Evolutionary conservation across 768 basidiomycete genomes (phyloP).

Genomic region (Mycena floridula): DNA sequence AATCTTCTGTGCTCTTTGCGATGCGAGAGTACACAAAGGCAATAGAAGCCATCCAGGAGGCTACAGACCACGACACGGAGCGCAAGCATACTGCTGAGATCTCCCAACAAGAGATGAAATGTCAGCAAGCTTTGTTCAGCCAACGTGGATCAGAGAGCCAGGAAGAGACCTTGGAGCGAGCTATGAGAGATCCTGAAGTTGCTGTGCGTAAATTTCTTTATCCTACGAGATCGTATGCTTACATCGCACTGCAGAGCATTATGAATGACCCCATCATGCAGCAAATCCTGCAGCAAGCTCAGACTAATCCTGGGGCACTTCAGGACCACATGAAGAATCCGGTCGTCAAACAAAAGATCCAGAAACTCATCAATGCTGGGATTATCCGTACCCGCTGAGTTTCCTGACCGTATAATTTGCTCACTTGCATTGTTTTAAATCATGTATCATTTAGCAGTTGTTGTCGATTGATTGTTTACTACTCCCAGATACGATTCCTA

Average conservation of each 20-base stretch:
- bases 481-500: no score
- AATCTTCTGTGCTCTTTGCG: slow-evolving; percentile 73
- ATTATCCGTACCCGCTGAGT: slow-evolving; percentile 84
- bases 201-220: slow-evolving; percentile 48
- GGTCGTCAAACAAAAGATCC: slow-evolving; percentile 70
- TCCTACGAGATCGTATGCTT: slow-evolving; percentile 1
- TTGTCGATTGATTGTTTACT: no score
- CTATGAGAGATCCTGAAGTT: slow-evolving; percentile 97
- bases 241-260: slow-evolving; percentile 59
- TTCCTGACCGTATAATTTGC: no score
- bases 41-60: slow-evolving; percentile 75
- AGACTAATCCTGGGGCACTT: slow-evolving; percentile 79
- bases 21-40: slow-evolving; percentile 94
- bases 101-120: slow-evolving; percentile 70
- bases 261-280: slow-evolving; percentile 94
- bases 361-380: slow-evolving; percentile 87
- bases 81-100: slow-evolving; percentile 83
- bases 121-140: slow-evolving; percentile 69
- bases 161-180: slow-evolving; percentile 87
- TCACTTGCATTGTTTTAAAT: no score
- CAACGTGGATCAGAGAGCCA: slow-evolving; percentile 84
- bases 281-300: slow-evolving; percentile 90
- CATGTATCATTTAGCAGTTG: no score
- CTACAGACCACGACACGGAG: slow-evolving; percentile 72
- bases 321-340: slow-evolving; percentile 98